These are phyloP conservation scores for Grosmannia huntii DNA, from an alignment of 2,329 filamentous ascomycete genomes.

Conservation along the genomic window DNA sequence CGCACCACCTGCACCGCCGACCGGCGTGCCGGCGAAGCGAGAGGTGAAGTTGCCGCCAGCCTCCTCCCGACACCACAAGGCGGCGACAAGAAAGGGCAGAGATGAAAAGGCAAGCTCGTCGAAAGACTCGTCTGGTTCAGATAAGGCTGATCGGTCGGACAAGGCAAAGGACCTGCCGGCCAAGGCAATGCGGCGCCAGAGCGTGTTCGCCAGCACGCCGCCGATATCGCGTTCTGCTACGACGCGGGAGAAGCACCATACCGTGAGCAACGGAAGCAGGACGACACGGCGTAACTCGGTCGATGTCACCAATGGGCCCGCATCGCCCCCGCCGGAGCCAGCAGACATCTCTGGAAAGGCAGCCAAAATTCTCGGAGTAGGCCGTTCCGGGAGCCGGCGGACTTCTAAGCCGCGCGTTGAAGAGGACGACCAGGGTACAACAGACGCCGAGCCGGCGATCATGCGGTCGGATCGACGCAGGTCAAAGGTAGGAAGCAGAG, in stretches of 20 bases:
- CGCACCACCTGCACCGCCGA: constrained; percentile 14
- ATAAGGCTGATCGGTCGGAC: constrained; percentile 42
- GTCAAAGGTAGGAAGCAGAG: constrained; percentile 26
- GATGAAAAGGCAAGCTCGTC: constrained; percentile 49
- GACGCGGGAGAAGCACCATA: constrained; percentile 43
- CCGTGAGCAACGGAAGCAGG: constrained; percentile 32
- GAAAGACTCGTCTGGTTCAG: constrained; percentile 33
- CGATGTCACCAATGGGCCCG: constrained; percentile 50
- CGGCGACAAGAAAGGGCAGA: constrained; percentile 49
- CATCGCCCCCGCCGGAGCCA: constrained; percentile 50
- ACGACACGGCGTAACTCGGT: constrained; percentile 56
- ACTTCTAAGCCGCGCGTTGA: constrained; percentile 11
- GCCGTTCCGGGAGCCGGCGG: constrained; percentile 25
- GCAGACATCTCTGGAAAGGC: constrained; percentile 64
- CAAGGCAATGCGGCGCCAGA: constrained; percentile 45
- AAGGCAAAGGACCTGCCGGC: constrained; percentile 23
- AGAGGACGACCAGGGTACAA: constrained; percentile 36
- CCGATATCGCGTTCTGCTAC: constrained; percentile 58
- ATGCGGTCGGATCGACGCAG: constrained; percentile 34
- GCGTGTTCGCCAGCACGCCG: constrained; percentile 56
- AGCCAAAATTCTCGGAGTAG: constrained; percentile 59
- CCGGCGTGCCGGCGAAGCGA: constrained; percentile 11
- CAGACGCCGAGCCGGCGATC: constrained; percentile 25
- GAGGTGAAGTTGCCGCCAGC: constrained; percentile 43
- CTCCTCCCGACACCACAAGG: constrained; percentile 44